A percentile compares a stretch with the other conserved stretches of the same genome.
Conservation (phyloP, 202 grass and related monocot species). For the Tripidium arundinaceum region DNA sequence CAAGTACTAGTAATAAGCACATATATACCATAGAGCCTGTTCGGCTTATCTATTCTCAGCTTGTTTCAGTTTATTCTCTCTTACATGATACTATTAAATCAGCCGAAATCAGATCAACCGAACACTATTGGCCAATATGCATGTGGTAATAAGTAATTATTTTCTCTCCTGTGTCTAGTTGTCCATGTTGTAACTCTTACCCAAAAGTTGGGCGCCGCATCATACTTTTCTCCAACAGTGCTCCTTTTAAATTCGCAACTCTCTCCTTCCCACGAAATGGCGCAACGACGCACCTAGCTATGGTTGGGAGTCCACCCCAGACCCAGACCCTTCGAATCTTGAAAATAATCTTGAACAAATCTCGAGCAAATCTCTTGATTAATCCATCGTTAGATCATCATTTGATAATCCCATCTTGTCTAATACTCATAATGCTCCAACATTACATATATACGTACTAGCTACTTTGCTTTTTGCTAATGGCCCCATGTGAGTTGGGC, state of each 20-base stretch:
- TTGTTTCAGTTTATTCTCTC: too few relatives aligned
- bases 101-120: too few relatives aligned
- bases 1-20: background rate
- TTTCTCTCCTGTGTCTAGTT: background rate
- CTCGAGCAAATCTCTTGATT: slow-evolving; percentile 26
- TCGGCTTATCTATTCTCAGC: too few relatives aligned
- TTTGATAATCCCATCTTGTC: slow-evolving; percentile 29
- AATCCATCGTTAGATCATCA: slow-evolving; percentile 26
- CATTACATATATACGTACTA: background rate
- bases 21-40: background rate
- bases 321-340: slow-evolving; percentile 3
- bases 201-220: slow-evolving; percentile 27
- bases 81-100: too few relatives aligned
- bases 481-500: slow-evolving; percentile 44
- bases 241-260: background rate
- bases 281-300: background rate
- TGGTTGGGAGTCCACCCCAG: slow-evolving; percentile 30
- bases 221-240: background rate
- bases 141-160: background rate
- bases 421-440: slow-evolving; percentile 8
- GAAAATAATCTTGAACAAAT: slow-evolving; percentile 7
- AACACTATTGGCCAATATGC: background rate
- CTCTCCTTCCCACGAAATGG: slow-evolving; percentile 1
- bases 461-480: background rate
- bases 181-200: background rate